phyloP scores from a whole-genome alignment of 768 basidiomycete genomes.

The Russula dissimulans region DNA sequence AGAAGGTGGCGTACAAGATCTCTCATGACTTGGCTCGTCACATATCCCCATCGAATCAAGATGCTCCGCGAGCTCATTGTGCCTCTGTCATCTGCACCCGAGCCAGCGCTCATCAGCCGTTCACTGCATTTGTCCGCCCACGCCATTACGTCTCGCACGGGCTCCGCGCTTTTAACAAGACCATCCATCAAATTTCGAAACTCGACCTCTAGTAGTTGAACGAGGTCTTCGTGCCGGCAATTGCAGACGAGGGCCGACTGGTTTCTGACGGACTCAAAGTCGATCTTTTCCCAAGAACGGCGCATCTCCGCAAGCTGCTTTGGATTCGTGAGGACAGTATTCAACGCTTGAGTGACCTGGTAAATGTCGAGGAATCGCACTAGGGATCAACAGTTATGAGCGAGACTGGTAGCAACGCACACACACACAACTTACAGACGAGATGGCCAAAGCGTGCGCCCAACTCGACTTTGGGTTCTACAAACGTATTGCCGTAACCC shows the following conservation, averaged over 20 bases:
- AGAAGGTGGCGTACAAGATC: constrained; percentile 53
- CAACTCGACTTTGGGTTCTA: constrained; percentile 85
- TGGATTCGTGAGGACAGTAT: constrained; percentile 79
- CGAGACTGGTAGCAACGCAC: not conserved
- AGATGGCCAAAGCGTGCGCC: constrained; percentile 88
- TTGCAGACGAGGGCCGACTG: constrained; percentile 92
- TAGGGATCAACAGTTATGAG: constrained; percentile 26
- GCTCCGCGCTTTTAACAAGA: constrained; percentile 62
- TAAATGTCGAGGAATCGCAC: constrained; percentile 90
- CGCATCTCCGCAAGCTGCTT: constrained; percentile 83
- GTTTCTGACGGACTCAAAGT: constrained; percentile 86
- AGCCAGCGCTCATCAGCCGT: constrained; percentile 64
- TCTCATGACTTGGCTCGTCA: constrained; percentile 88
- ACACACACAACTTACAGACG: constrained; percentile 50
- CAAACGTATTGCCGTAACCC: constrained; percentile 79
- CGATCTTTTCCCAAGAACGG: constrained; percentile 78
- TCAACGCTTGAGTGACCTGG: constrained; percentile 83
- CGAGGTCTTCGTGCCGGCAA: constrained; percentile 82
- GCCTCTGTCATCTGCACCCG: constrained; percentile 59
- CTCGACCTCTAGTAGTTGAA: constrained; percentile 78
- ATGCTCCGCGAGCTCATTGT: constrained; percentile 83
- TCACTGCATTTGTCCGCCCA: constrained; percentile 92
- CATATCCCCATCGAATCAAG: constrained; percentile 87
- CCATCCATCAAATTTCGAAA: constrained; percentile 71
- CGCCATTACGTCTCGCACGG: constrained; percentile 78